Evolutionary conservation across 306 rosid species (phyloP), one percentile per base, ranked within the genome.

Genomic region (Canavalia ensiformis): DNA sequence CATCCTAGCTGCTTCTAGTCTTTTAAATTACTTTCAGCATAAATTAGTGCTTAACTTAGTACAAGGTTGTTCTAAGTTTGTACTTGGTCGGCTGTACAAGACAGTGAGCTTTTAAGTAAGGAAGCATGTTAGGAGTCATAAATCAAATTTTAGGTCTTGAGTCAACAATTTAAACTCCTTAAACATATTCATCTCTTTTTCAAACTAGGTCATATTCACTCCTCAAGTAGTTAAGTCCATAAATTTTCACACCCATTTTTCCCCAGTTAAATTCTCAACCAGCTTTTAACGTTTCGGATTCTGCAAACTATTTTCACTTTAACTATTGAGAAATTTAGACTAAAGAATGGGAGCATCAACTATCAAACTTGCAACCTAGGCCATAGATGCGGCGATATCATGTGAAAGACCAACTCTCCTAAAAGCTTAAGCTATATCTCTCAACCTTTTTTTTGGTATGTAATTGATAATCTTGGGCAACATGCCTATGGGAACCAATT

Each of bases 171-270:
- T 37, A 13, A 64, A n/a, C 49, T 6, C 69, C 0, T 34, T 12
- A 11, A 35, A 64, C 29, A 7, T 13, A 64, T 35, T 35, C 30
- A 1, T 35, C 0, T 35, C 6, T 62, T 35, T 5, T 2, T 12
- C 30, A 63, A 63, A 63, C 13, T 10, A 64, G 69, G 69, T 64
- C 9, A 64, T 34, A 31, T 34, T n/a, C 68, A 63, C 29, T 63
- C 30, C 68, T 63, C 68, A 63, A 62, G 12, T 63, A 63, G 35
- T 34, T 13, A 5, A 35, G 30, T 62, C 50, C 50, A 60, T 33
- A 10, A 62, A 5, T 11, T 34, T 62, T 33, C 10, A 60, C 25
- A 8, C 42, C 41, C 68, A 60, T 18, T 18, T 60, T 59, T 59
- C 66, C 66, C 35, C 6, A 59, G 7, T 31, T 60, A 33, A 60